These are phyloP conservation scores for Colletotrichum sp. DNA, from an alignment of 2,329 filamentous ascomycete species.

Conservation along the genomic window DNA sequence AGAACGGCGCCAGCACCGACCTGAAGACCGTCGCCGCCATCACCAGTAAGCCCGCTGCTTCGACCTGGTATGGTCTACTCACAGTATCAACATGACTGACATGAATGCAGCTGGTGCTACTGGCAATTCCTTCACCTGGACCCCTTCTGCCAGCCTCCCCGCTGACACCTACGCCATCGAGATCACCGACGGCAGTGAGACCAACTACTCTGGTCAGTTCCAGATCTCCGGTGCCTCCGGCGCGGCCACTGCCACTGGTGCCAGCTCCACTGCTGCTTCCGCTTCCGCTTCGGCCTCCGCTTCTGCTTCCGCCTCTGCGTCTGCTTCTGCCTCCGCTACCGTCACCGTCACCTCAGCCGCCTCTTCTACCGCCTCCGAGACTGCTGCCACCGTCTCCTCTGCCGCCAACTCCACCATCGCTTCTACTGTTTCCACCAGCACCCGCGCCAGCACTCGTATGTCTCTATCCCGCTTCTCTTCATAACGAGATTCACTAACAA, in stretches of 20 bases:
- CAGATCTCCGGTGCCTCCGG: slow-evolving; percentile 29
- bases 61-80: background rate
- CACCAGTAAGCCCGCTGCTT: slow-evolving; percentile 35
- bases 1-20: slow-evolving; percentile 39
- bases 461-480: background rate
- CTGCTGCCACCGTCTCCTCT: slow-evolving; percentile 18
- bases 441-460: slow-evolving; percentile 21
- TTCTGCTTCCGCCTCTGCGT: slow-evolving; percentile 15
- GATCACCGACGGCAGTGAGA: slow-evolving; percentile 42
- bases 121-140: slow-evolving; percentile 43
- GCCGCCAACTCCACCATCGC: slow-evolving; percentile 5
- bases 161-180: slow-evolving; percentile 50
- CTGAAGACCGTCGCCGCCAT: slow-evolving; percentile 40
- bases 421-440: slow-evolving; percentile 16
- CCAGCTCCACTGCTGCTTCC: slow-evolving; percentile 15
- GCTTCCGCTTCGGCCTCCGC: slow-evolving; percentile 17
- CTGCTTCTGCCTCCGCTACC: slow-evolving; percentile 18
- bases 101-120: slow-evolving; percentile 33
- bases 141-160: slow-evolving; percentile 37
- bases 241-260: slow-evolving; percentile 12
- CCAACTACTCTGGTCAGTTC: slow-evolving; percentile 53
- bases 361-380: slow-evolving; percentile 17
- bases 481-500: background rate
- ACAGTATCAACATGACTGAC: background rate
- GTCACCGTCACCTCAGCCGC: slow-evolving; percentile 18